phyloP scores from a whole-genome alignment of 2,329 filamentous ascomycete genomes.

The Trichophyton simii region DNA sequence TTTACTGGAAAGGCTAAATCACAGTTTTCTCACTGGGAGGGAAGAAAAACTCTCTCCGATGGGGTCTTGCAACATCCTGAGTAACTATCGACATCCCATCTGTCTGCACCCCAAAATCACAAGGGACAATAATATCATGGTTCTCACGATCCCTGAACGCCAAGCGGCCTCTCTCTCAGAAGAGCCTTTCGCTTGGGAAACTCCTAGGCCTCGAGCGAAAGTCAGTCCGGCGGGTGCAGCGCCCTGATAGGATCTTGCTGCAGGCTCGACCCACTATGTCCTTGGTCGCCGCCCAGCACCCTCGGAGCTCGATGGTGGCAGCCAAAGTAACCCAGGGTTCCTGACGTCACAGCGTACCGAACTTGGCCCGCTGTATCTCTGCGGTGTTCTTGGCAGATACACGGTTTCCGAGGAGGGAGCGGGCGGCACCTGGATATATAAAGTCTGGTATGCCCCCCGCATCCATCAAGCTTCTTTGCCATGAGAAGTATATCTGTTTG shows the following conservation, averaged over 20 bases:
- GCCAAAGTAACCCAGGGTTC: too few relatives aligned
- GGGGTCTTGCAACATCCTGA: background rate
- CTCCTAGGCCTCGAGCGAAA: background rate
- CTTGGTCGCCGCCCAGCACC: background rate
- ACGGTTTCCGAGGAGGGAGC: background rate
- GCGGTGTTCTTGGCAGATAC: background rate
- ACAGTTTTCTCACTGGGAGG: background rate
- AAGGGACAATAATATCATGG: background rate
- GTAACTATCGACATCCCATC: background rate
- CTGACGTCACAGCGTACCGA: background rate
- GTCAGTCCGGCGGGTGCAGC: background rate
- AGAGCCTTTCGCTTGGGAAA: background rate
- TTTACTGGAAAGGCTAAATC: background rate
- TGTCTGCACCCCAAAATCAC: background rate
- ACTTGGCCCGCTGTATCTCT: background rate
- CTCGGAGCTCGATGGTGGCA: too few relatives aligned
- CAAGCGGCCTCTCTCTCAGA: background rate
- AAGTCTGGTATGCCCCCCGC: background rate
- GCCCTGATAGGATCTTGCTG: background rate
- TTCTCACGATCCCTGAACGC: background rate
- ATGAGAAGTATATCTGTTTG: background rate
- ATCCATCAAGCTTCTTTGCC: background rate
- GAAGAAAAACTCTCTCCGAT: background rate
- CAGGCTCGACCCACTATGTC: background rate
- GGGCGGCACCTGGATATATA: background rate